Evolutionary conservation across 208 protist species (phyloP), one percentile per base, ranked within the genome.

Genomic region (Acanthamoeba castellanii): DNA sequence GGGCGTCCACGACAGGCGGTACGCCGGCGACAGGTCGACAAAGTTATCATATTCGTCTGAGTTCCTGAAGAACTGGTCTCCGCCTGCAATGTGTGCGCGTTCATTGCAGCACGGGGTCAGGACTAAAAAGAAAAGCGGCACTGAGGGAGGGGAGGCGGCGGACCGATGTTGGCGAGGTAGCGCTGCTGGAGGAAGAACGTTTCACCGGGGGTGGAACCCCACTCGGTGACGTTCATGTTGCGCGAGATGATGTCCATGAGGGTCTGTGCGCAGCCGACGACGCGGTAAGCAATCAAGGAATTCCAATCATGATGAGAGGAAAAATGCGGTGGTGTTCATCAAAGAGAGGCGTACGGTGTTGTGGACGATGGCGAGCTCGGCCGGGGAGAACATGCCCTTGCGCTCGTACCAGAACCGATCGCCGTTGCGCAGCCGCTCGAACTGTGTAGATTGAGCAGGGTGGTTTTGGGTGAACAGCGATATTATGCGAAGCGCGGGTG

Each of bases 331-430:
- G n/a, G n/a, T n/a, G n/a, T n/a, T n/a, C n/a, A n/a, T n/a, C n/a
- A n/a, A n/a, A n/a, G n/a, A n/a, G n/a, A n/a, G n/a, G n/a, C 30
- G 78, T 87, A 87, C 78, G 47, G 78, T 87, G 78, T 87, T 87
- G 87, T 92, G 34, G 64, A 92, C 55, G 34, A 34, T 9, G 64
- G 87, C 87, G 13, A 92, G 87, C n/a, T 92, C 87, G 64, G 32
- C 87, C 1, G 22, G 16, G 47, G 47, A 70, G 87, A 92, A 92
- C 87, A 92, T 92, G 61, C 66, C 87, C 42, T 50, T 50, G 34
- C 87, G 87, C 34, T 96, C 92, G 42, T 59, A 95, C 68, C 90
- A 96, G 89, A 94, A 96, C 11, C 89, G 66, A 37, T 96, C 95
- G 45, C 92, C 95, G 20, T 94, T 45, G 13, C 87, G 37, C 61